Conservation (phyloP, 768 basidiomycete species). For the Calvatia gigantea region DNA sequence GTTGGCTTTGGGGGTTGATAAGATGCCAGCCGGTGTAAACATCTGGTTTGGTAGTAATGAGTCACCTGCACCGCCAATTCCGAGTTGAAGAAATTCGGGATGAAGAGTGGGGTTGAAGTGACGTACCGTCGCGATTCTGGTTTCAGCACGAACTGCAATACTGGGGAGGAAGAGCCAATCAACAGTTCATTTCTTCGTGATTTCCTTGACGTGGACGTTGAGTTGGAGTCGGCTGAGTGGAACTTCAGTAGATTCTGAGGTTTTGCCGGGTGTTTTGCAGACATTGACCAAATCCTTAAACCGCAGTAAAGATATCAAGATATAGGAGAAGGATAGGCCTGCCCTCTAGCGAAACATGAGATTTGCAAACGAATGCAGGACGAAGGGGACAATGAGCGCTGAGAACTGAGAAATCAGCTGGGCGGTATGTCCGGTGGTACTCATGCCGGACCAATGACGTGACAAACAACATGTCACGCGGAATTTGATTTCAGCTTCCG, state of each 20-base stretch:
- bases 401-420: no score
- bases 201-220: conserved; percentile 25
- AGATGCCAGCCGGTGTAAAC: conserved; percentile 49
- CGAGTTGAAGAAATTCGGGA: background rate
- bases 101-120: background rate
- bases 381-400: no score
- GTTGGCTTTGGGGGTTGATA: conserved; percentile 41
- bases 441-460: no score
- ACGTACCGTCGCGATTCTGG: conserved; percentile 48
- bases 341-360: no score
- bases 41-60: conserved; percentile 32
- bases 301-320: no score
- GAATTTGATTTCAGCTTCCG: no score
- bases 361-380: no score
- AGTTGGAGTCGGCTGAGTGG: conserved; percentile 2
- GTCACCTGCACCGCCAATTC: background rate
- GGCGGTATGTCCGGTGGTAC: no score
- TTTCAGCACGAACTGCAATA: conserved; percentile 46
- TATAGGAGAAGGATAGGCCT: no score
- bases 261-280: background rate
- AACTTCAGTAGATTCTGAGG: conserved; percentile 4
- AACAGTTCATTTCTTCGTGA: conserved; percentile 41
- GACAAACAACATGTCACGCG: no score
- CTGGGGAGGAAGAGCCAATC: conserved; percentile 28
- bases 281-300: background rate